Percentiles rank a stretch among this genome's conserved stretches.
phyloP scores from a whole-genome alignment of 768 basidiomycete species.

The Mycena rosella region DNA sequence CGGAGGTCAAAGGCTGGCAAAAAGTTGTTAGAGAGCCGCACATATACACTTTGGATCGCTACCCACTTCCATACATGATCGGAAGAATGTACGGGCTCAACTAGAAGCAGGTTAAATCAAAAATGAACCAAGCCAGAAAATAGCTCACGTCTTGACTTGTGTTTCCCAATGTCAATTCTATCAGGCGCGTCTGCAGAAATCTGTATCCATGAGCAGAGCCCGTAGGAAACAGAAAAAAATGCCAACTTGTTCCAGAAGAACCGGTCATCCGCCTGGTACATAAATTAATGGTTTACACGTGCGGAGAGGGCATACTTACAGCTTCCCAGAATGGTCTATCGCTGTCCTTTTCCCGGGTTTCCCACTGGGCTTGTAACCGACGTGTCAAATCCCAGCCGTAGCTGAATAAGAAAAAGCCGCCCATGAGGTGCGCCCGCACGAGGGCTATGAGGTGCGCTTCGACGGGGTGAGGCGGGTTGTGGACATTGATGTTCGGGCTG shows the following conservation, averaged over 20 bases:
- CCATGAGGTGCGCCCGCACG: conserved; percentile 84
- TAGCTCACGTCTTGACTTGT: conserved; percentile 75
- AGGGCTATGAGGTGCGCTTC: conserved; percentile 91
- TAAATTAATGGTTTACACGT: background rate
- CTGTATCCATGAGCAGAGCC: conserved; percentile 70
- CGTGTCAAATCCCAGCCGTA: conserved; percentile 93
- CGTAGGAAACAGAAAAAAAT: conserved; percentile 62
- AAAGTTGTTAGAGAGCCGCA: conserved; percentile 24
- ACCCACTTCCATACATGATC: conserved; percentile 94
- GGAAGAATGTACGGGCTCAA: conserved; percentile 92
- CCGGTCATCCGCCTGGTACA: conserved; percentile 84
- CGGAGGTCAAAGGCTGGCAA: conserved; percentile 87
- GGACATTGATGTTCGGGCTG: conserved; percentile 74
- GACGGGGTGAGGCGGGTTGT: conserved; percentile 82
- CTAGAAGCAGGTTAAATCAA: conserved; percentile 56
- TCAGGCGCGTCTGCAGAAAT: conserved; percentile 54
- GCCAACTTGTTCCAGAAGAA: conserved; percentile 97
- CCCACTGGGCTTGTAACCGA: conserved; percentile 86
- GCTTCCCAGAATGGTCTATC: conserved; percentile 80
- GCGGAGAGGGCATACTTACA: conserved; percentile 56
- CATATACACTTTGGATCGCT: background rate
- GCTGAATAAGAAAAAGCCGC: conserved; percentile 89
- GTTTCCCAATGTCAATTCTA: conserved; percentile 57
- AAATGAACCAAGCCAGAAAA: background rate
- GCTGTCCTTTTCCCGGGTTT: conserved; percentile 61